Conservation (phyloP, 805 yeast genomes). For the Phaffomyces antillensis region DNA sequence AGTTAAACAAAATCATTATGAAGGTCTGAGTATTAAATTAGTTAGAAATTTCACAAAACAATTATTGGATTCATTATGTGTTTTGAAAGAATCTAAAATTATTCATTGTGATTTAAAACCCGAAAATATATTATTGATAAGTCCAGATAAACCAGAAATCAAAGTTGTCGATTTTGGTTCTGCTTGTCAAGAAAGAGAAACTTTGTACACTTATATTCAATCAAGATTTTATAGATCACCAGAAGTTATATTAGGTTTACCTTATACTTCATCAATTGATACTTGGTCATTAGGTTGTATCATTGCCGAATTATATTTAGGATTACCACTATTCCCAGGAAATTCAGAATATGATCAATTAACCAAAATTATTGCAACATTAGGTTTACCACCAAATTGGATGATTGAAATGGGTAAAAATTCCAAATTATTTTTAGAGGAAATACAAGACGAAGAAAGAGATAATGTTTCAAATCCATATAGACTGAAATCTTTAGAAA, state of each 20-base stretch:
- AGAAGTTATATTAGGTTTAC: slow-evolving; percentile 85
- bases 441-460: slow-evolving; percentile 8
- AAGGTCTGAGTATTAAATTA: slow-evolving; percentile 75
- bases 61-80: slow-evolving; percentile 70
- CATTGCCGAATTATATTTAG: slow-evolving; percentile 82
- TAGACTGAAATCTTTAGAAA: slow-evolving; percentile 33
- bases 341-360: slow-evolving; percentile 89
- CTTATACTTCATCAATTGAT: slow-evolving; percentile 88
- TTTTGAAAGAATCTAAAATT: slow-evolving; percentile 73
- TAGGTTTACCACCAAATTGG: slow-evolving; percentile 89
- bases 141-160: slow-evolving; percentile 60
- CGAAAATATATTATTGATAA: slow-evolving; percentile 78
- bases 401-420: slow-evolving; percentile 95
- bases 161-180: slow-evolving; percentile 95
- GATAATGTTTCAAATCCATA: not conserved
- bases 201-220: slow-evolving; percentile 86
- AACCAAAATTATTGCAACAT: slow-evolving; percentile 69
- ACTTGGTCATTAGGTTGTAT: slow-evolving; percentile 98
- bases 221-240: slow-evolving; percentile 93
- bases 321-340: slow-evolving; percentile 93
- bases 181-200: slow-evolving; percentile 88
- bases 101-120: slow-evolving; percentile 98
- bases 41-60: slow-evolving; percentile 77
- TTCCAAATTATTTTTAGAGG: slow-evolving; percentile 50
- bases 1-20: slow-evolving; percentile 87